These are phyloP conservation scores for Pterocarpus macrocarpus DNA, from an alignment of 306 rosid species.

Conservation along the genomic window DNA sequence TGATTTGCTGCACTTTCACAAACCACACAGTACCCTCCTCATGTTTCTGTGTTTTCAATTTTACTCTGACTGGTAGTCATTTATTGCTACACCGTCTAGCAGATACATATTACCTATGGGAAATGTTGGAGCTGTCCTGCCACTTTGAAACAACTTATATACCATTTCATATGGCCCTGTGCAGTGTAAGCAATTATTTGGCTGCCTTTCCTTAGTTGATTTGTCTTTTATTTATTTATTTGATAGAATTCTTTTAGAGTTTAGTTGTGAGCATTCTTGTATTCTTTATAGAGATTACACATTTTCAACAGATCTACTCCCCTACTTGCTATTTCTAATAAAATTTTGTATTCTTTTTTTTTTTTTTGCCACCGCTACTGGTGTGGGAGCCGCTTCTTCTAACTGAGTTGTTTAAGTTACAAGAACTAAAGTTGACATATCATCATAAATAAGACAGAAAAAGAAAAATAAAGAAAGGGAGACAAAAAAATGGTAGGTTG, in stretches of 20 bases:
- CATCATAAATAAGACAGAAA: conserved; percentile 6
- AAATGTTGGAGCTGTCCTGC: conserved; percentile 15
- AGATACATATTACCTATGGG: not conserved
- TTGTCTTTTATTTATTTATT: not conserved
- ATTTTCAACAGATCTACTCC: too few species aligned
- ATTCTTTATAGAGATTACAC: not conserved
- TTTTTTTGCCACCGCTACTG: too few species aligned
- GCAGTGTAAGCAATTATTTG: not conserved
- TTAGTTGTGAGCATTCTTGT: not conserved
- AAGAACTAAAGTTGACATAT: conserved; percentile 29
- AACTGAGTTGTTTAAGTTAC: conserved; percentile 27
- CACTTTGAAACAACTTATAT: conserved; percentile 12
- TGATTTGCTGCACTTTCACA: conserved; percentile 2
- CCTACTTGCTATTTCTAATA: not conserved
- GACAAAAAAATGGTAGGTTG: too few species aligned
- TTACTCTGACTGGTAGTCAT: not conserved
- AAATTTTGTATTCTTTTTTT: not conserved
- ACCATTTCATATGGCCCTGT: conserved; percentile 2
- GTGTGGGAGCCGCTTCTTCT: too few species aligned
- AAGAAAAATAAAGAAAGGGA: not conserved
- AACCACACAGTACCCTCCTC: conserved; percentile 22
- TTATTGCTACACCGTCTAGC: not conserved
- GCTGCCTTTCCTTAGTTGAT: conserved; percentile 6
- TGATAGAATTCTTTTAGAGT: not conserved
- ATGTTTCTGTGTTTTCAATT: not conserved